Evolutionary conservation across 331 rosid genomes (phyloP), one percentile per base, ranked within the genome.

Genomic region (Phaseolus coccineus): DNA sequence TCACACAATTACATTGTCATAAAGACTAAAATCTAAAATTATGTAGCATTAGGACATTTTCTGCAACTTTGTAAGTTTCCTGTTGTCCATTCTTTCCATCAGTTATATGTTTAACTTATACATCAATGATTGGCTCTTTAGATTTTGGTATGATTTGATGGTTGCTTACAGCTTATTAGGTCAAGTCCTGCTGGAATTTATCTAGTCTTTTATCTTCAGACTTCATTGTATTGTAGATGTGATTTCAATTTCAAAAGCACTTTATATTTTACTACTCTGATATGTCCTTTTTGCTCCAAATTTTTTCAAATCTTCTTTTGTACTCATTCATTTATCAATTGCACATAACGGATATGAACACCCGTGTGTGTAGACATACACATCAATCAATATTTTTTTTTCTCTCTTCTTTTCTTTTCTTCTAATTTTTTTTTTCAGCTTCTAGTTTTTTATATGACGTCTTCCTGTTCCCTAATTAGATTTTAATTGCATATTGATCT

Each of bases 131-230:
- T 80, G 80, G 4, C 50, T 31, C 33, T 50, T 53, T 1, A 15
- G 30, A 55, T 83, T 76, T 58, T 50, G 61, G 73, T 66, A 40
- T 31, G 72, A 77, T 77, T 85, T 85, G 77, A 85, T 73, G 27
- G 78, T 68, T 30, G 51, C 47, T 74, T 51, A 16, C 56, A 46
- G 73, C 74, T 69, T 59, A 42, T 55, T 69, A 16, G 22, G 71
- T 81, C 61, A 58, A 77, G 50, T 77, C 37, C 8, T 48, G 78
- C 65, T 56, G 80, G 73, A 80, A 71, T 56, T 1, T 50, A 8
- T 44, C 13, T 13, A 76, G 46, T 46, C 50, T 58, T 40, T 37
- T 33, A 15, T 69, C 66, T 65, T 81, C 42, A n/a, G 58, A 77
- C 40, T 85, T 25, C 75, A 15, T 30, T 67, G 65, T 68, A 15